These are phyloP conservation scores for Maudiozyma turicensis DNA, from an alignment of 805 yeast species.

Conservation along the genomic window DNA sequence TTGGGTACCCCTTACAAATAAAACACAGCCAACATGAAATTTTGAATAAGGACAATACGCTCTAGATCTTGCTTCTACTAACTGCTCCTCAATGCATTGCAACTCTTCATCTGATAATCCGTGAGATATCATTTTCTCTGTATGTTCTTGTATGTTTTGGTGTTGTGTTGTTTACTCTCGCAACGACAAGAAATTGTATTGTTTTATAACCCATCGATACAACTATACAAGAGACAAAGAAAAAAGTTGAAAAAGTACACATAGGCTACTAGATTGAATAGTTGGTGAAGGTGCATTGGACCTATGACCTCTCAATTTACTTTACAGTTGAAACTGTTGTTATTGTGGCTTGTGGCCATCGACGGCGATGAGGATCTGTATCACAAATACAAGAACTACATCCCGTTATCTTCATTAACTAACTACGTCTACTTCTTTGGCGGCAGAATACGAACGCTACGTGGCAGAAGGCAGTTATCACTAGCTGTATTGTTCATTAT, in stretches of 20 bases:
- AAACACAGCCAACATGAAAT: constrained; percentile 65
- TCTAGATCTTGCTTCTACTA: constrained; percentile 31
- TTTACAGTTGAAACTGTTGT: neutral
- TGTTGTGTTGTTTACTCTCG: neutral
- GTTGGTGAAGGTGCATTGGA: neutral
- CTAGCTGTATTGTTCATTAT: constrained; percentile 29
- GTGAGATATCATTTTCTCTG: neutral
- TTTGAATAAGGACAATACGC: constrained; percentile 42
- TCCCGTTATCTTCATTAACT: constrained; percentile 17
- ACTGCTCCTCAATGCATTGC: constrained; percentile 19
- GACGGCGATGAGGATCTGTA: constrained; percentile 15
- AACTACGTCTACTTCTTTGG: constrained; percentile 50
- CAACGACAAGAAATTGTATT: too few relatives aligned
- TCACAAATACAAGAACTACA: constrained; percentile 10
- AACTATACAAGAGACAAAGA: too few relatives aligned
- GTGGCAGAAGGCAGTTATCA: constrained; percentile 33
- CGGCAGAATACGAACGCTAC: constrained; percentile 47
- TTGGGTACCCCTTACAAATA: constrained; percentile 35
- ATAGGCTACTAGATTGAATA: too few relatives aligned
- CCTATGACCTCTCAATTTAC: neutral
- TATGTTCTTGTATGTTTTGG: neutral
- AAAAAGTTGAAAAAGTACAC: too few relatives aligned
- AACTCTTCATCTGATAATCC: constrained; percentile 16
- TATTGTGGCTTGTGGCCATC: constrained; percentile 17
- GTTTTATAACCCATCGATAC: too few relatives aligned